phyloP scores from a whole-genome alignment of 148 eudicot genomes.

The Camellia sinensis region DNA sequence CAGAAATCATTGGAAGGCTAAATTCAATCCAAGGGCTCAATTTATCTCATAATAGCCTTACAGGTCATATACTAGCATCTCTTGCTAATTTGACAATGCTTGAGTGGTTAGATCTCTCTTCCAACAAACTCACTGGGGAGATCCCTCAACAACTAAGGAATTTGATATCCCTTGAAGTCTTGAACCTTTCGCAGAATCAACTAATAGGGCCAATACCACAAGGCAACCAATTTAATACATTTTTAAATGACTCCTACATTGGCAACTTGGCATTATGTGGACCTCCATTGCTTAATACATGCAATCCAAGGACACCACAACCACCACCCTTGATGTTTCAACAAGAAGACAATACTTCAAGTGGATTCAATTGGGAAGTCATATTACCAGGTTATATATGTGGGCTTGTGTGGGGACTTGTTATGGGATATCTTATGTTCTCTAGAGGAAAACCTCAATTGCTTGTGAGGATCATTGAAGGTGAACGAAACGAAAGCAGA shows the following conservation, averaged over 20 bases:
- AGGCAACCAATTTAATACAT: background rate
- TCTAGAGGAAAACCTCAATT: too few relatives aligned
- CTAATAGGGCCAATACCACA: background rate
- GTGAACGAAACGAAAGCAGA: too few relatives aligned
- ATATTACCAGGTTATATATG: background rate
- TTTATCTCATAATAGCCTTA: background rate
- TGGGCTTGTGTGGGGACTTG: background rate
- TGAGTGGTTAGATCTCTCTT: background rate
- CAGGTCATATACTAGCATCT: background rate
- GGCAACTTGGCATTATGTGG: background rate
- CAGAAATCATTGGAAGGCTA: too few relatives aligned
- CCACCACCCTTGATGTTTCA: background rate
- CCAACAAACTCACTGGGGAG: background rate
- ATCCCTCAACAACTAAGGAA: background rate
- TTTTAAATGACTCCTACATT: background rate
- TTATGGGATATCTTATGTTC: too few relatives aligned
- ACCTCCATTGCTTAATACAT: background rate
- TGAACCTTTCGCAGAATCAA: background rate
- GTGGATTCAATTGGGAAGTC: background rate
- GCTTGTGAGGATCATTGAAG: too few relatives aligned
- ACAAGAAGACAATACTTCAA: background rate
- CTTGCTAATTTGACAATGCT: background rate
- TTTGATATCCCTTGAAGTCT: background rate
- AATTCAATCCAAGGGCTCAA: too few relatives aligned
- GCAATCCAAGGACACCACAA: background rate